phyloP scores from a whole-genome alignment of 495 filamentous ascomycete species.

The Aspergillus diversus region DNA sequence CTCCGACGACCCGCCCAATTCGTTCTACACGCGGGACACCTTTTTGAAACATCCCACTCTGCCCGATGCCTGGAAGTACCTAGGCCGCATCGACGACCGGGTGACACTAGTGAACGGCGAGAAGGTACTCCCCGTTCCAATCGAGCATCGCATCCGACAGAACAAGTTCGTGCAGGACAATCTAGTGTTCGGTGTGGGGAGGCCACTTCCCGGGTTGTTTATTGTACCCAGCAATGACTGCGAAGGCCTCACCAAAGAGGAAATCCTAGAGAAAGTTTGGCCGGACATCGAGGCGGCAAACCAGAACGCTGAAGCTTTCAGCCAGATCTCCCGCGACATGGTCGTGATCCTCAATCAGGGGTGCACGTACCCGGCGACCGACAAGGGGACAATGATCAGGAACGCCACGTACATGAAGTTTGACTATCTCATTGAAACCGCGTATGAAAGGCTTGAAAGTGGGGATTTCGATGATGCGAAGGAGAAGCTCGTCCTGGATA shows the following conservation, averaged over 20 bases:
- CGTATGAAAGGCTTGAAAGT: constrained; percentile 35
- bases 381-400: constrained; percentile 54
- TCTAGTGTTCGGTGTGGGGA: constrained; percentile 29
- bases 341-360: constrained; percentile 40
- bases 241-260: constrained; percentile 30
- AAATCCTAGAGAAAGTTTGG: constrained; percentile 46
- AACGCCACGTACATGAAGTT: constrained; percentile 47
- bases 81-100: constrained; percentile 60
- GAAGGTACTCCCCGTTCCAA: constrained; percentile 66
- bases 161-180: constrained; percentile 28
- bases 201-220: constrained; percentile 34
- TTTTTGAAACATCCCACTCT: constrained; percentile 58
- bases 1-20: constrained; percentile 54
- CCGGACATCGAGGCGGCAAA: constrained; percentile 45
- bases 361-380: constrained; percentile 46
- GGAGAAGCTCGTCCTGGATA: constrained; percentile 24
- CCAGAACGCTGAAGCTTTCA: constrained; percentile 44
- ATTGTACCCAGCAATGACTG: constrained; percentile 40
- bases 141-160: constrained; percentile 51
- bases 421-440: constrained; percentile 40
- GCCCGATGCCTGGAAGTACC: constrained; percentile 58
- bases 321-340: constrained; percentile 50
- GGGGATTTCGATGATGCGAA: not conserved
- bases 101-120: constrained; percentile 67
- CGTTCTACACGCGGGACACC: constrained; percentile 41